Conservation (phyloP, 2,329 filamentous ascomycete species). For the Fusarium haematococcum region DNA sequence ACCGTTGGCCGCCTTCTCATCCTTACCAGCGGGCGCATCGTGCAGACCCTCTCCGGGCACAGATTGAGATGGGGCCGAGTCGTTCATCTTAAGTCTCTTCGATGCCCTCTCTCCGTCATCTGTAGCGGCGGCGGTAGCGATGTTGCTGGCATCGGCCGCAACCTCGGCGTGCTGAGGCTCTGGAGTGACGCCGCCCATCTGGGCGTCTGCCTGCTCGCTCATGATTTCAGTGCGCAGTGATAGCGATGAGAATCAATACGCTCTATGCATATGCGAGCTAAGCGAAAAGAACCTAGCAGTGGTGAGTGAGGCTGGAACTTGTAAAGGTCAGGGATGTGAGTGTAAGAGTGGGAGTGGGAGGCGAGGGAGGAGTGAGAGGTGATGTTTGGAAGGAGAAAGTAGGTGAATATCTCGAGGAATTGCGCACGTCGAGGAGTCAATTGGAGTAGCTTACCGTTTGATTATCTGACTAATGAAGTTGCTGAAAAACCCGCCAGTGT, state of each 20-base stretch:
- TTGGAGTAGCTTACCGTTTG: background rate
- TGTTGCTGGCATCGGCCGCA: conserved; percentile 32
- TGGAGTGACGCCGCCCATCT: conserved; percentile 37
- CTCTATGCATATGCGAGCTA: background rate
- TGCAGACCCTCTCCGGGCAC: conserved; percentile 37
- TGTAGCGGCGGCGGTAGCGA: background rate
- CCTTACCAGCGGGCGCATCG: conserved; percentile 26
- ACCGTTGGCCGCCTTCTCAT: conserved; percentile 27
- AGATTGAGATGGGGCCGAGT: conserved; percentile 32
- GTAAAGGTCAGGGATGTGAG: background rate
- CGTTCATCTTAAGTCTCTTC: conserved; percentile 70
- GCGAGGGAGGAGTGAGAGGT: background rate
- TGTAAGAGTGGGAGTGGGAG: conserved; percentile 4
- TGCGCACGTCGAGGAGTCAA: background rate
- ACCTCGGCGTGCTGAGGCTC: conserved; percentile 26
- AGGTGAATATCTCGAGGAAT: conserved; percentile 1
- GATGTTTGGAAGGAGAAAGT: conserved; percentile 9
- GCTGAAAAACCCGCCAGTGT: background rate
- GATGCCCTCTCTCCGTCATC: conserved; percentile 56
- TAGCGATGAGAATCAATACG: background rate
- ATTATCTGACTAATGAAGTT: background rate
- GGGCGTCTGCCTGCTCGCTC: conserved; percentile 42
- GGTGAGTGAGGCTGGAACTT: background rate
- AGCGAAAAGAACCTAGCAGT: background rate
- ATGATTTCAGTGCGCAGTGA: conserved; percentile 31